Percentiles rank a stretch among this genome's conserved stretches.
Conservation (phyloP, 2,329 filamentous ascomycete genomes). For the Trichoderma sp. region DNA sequence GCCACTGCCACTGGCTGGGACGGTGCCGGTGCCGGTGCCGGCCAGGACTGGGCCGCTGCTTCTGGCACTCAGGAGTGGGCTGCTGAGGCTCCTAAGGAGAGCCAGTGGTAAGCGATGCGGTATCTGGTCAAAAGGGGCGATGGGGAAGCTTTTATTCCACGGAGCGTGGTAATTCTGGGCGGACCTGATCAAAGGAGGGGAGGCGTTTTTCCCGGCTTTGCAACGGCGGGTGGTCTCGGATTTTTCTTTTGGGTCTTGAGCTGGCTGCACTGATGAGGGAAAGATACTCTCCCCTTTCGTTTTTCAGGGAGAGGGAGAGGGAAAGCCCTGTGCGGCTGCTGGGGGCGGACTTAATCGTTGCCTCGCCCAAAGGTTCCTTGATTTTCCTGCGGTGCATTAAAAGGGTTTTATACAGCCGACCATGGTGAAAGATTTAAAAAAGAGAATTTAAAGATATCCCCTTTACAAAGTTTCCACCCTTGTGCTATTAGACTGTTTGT, state of each 20-base stretch:
- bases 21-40: conserved; percentile 40
- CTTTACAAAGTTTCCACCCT: background rate
- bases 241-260: conserved; percentile 44
- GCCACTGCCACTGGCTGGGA: conserved; percentile 59
- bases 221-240: conserved; percentile 15
- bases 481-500: background rate
- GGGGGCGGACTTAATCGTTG: conserved; percentile 87
- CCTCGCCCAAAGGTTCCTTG: conserved; percentile 54
- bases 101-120: conserved; percentile 49
- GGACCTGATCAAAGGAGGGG: conserved; percentile 7
- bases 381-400: conserved; percentile 26
- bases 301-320: conserved; percentile 55
- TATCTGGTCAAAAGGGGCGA: background rate
- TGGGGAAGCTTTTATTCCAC: background rate
- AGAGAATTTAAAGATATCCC: conserved; percentile 22
- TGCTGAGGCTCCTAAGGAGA: conserved; percentile 57
- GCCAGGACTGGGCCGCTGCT: conserved; percentile 65
- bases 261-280: conserved; percentile 95
- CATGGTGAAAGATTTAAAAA: conserved; percentile 27
- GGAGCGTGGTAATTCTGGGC: conserved; percentile 24
- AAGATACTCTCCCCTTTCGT: conserved; percentile 75
- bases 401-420: conserved; percentile 31
- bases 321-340: conserved; percentile 97
- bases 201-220: conserved; percentile 31
- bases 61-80: conserved; percentile 70